phyloP scores from a whole-genome alignment of 2,329 filamentous ascomycete genomes.

The Neopestalotiopsis sp. region DNA sequence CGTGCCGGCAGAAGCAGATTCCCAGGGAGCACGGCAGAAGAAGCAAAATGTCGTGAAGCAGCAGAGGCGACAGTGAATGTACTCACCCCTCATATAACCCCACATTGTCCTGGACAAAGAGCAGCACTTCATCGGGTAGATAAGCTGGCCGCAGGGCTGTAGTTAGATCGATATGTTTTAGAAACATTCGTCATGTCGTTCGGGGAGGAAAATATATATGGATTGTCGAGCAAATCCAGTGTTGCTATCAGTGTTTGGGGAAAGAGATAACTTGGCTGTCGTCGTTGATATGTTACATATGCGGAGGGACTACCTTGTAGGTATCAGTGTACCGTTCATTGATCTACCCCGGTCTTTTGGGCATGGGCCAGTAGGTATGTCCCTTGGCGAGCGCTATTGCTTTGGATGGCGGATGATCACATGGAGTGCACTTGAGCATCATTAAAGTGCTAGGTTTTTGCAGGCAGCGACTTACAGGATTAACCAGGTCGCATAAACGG shows the following conservation, averaged over 20 bases:
- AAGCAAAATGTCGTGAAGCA: not conserved
- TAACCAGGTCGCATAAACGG: not conserved
- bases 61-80: not conserved
- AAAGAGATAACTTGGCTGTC: not conserved
- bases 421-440: not conserved
- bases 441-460: not conserved
- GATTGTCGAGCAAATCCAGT: not conserved
- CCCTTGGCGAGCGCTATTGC: not conserved
- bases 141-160: slow-evolving; percentile 93
- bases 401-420: not conserved
- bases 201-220: not conserved
- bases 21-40: too few relatives aligned
- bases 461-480: not conserved
- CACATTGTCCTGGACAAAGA: slow-evolving; percentile 97
- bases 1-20: not conserved
- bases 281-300: not conserved
- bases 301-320: too few relatives aligned
- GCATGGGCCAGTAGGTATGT: not conserved
- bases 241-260: not conserved
- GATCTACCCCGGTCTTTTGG: not conserved
- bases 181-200: slow-evolving; percentile 83
- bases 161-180: slow-evolving; percentile 93
- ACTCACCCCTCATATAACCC: slow-evolving; percentile 95
- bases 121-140: slow-evolving; percentile 88
- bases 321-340: not conserved